Evolutionary conservation across 495 filamentous ascomycete genomes (phyloP).

Genomic region (Hypoxylon fragiforme): DNA sequence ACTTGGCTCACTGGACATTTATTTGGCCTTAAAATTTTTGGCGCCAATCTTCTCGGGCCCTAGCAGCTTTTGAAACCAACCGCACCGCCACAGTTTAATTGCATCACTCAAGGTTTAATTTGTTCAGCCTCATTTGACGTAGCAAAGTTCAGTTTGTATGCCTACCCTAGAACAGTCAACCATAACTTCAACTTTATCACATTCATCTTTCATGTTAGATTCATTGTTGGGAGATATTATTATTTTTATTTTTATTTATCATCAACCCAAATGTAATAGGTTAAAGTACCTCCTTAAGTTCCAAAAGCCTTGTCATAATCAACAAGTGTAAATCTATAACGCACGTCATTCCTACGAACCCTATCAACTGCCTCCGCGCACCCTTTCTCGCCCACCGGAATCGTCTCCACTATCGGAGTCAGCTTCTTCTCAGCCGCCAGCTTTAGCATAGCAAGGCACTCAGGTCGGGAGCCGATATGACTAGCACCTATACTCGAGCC

Average conservation of each 20-base stretch:
- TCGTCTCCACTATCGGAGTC: constrained; percentile 68
- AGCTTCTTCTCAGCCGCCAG: constrained; percentile 75
- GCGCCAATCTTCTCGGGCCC: constrained; percentile 1
- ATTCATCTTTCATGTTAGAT: too few relatives aligned
- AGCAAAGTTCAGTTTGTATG: too few relatives aligned
- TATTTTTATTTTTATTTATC: too few relatives aligned
- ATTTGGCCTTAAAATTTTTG: background rate
- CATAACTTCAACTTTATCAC: too few relatives aligned
- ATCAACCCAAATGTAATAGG: too few relatives aligned
- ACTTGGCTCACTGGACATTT: too few relatives aligned
- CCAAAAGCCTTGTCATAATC: constrained; percentile 67
- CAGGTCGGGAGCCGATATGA: constrained; percentile 71
- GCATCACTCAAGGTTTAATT: too few relatives aligned
- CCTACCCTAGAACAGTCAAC: too few relatives aligned
- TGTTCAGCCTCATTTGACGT: too few relatives aligned
- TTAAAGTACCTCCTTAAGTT: too few relatives aligned
- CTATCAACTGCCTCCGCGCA: constrained; percentile 71
- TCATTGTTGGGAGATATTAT: too few relatives aligned
- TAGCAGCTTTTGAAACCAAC: constrained; percentile 1
- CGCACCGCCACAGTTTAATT: constrained; percentile 10
- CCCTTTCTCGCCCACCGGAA: constrained; percentile 68
- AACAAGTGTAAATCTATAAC: constrained; percentile 67
- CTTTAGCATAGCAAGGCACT: constrained; percentile 76
- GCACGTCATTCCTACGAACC: constrained; percentile 68
- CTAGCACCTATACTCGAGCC: constrained; percentile 66